These are phyloP conservation scores for Fusarium nygamai DNA, from an alignment of 2,329 filamentous ascomycete genomes.

Conservation along the genomic window DNA sequence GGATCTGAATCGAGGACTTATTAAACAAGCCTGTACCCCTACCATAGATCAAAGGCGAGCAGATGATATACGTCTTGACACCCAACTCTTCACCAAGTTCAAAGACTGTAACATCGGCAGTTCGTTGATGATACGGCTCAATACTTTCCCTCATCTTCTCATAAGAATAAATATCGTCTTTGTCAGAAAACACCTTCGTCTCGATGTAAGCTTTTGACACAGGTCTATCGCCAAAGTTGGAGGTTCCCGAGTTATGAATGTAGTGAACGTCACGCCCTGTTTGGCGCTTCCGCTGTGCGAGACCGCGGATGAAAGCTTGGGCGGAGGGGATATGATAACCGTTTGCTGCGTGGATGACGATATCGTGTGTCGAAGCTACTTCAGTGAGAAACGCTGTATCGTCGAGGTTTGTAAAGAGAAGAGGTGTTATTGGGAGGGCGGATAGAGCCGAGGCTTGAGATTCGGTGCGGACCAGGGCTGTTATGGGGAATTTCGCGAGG, in stretches of 20 bases:
- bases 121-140: background rate
- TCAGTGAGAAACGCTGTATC: background rate
- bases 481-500: background rate
- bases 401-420: background rate
- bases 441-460: background rate
- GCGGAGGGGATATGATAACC: background rate
- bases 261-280: background rate
- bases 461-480: background rate
- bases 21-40: conserved; percentile 5
- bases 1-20: conserved; percentile 6
- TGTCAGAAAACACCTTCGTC: background rate
- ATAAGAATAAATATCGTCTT: conserved; percentile 1
- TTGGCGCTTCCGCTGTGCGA: background rate
- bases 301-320: background rate
- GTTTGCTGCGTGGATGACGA: conserved; percentile 4
- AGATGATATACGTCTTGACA: conserved; percentile 4
- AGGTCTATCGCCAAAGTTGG: background rate
- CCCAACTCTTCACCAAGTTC: background rate
- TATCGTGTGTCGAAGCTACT: background rate
- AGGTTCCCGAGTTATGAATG: conserved; percentile 11
- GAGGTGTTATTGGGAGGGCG: background rate
- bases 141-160: background rate
- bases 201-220: background rate
- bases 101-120: background rate
- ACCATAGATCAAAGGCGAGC: conserved; percentile 7